Conservation (phyloP, 202 grass and related monocot species). For the Schoenoplectus tabernaemontani region DNA sequence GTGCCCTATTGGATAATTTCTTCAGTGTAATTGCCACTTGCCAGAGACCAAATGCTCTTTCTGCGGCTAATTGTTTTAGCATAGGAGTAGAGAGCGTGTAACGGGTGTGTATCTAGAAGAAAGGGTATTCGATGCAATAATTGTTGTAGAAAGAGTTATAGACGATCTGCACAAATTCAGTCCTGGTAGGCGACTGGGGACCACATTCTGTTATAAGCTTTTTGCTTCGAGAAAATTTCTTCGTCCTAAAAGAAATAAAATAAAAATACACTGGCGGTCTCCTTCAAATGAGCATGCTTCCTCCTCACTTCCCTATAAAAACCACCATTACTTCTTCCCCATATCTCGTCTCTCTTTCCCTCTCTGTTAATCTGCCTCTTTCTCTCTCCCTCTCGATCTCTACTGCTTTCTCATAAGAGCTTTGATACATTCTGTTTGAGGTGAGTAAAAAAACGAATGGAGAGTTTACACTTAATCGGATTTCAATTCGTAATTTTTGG, state of each 20-base stretch:
- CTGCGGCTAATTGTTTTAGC: background rate
- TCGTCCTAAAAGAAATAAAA: no score
- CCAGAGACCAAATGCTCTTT: background rate
- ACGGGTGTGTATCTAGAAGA: background rate
- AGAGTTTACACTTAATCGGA: background rate
- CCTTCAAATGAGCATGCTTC: slow-evolving; percentile 24
- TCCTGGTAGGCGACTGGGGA: background rate
- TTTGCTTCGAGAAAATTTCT: slow-evolving; percentile 7
- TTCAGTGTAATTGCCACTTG: background rate
- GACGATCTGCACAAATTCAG: background rate
- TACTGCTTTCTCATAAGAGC: background rate
- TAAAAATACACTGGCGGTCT: no score
- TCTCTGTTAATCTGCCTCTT: no score
- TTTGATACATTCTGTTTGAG: background rate
- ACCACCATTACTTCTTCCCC: background rate
- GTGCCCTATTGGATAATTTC: background rate
- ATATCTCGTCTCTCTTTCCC: background rate
- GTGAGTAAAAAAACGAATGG: background rate
- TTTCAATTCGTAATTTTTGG: slow-evolving; percentile 8
- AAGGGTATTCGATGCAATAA: background rate
- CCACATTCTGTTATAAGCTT: slow-evolving; percentile 27
- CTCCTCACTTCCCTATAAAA: slow-evolving; percentile 20
- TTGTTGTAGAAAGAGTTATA: background rate
- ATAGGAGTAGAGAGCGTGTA: background rate
- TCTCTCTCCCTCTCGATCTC: slow-evolving; percentile 11